Evolutionary conservation across 768 basidiomycete genomes (phyloP).

Genomic region (Lactarius deliciosus): DNA sequence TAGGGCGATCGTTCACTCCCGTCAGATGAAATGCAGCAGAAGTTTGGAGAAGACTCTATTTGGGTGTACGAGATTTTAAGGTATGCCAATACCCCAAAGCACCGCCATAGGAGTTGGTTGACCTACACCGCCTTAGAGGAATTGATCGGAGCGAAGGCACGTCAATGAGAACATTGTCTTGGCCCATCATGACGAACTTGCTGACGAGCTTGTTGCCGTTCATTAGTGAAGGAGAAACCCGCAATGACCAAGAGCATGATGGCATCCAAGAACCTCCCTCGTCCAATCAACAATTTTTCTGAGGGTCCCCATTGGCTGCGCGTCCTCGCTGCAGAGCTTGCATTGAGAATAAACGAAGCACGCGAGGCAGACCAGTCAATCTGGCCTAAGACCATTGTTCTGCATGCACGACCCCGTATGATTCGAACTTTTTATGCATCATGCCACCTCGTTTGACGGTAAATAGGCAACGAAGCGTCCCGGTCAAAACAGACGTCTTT

Average conservation of each 20-base stretch:
- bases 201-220: neutral
- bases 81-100: constrained; percentile 43
- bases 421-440: neutral
- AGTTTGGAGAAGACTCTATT: constrained; percentile 77
- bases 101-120: neutral
- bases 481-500: constrained; percentile 81
- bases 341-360: constrained; percentile 80
- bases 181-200: neutral
- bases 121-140: constrained; percentile 48
- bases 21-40: constrained; percentile 47
- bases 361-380: constrained; percentile 66
- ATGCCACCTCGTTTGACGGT: neutral
- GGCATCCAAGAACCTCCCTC: constrained; percentile 90
- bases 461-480: constrained; percentile 17
- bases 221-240: constrained; percentile 80
- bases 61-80: constrained; percentile 94
- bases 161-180: constrained; percentile 15
- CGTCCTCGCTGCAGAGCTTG: constrained; percentile 87
- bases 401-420: constrained; percentile 72
- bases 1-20: neutral
- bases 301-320: constrained; percentile 91
- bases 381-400: constrained; percentile 91
- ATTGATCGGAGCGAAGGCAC: constrained; percentile 87
- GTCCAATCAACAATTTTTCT: constrained; percentile 65
- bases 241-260: constrained; percentile 88